Conservation (phyloP, 179 eudicot species). For the Dionaea muscipula region DNA sequence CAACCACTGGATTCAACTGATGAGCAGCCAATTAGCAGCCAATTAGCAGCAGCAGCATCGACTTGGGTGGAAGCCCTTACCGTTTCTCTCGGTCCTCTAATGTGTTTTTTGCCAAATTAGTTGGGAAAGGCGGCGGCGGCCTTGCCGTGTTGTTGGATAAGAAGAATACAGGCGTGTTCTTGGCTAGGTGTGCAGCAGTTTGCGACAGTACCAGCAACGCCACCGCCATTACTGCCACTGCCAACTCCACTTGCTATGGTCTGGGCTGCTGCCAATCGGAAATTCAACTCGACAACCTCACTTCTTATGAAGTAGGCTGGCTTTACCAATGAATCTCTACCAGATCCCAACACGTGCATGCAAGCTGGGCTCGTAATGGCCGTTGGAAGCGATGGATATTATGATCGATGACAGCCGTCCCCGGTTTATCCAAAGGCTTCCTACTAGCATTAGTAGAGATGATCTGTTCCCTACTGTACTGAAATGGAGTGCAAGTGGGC, state of each 20-base stretch:
- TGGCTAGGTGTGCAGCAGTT: constrained; percentile 16
- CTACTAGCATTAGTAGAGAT: background rate
- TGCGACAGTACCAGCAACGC: constrained; percentile 6
- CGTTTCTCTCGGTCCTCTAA: constrained; percentile 8
- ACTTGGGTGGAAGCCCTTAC: constrained; percentile 21
- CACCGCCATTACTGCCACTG: too few relatives aligned
- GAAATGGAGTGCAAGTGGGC: background rate
- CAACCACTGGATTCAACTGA: too few relatives aligned
- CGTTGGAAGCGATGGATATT: too few relatives aligned
- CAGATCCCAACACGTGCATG: background rate
- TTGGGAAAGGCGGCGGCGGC: constrained; percentile 11
- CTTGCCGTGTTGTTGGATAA: constrained; percentile 8
- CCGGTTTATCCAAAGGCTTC: background rate
- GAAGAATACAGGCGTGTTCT: background rate
- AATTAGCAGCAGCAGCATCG: constrained; percentile 12
- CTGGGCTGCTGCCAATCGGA: constrained; percentile 8
- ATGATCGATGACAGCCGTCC: background rate
- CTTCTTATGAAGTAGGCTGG: constrained; percentile 5
- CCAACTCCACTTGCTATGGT: constrained; percentile 10
- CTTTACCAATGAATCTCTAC: background rate
- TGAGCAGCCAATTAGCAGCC: too few relatives aligned
- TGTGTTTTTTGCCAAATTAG: background rate
- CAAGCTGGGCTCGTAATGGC: background rate
- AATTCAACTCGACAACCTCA: too few relatives aligned
- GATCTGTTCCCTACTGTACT: background rate